These are phyloP conservation scores for Turnera subulata DNA, from an alignment of 345 rosid species.

Conservation along the genomic window DNA sequence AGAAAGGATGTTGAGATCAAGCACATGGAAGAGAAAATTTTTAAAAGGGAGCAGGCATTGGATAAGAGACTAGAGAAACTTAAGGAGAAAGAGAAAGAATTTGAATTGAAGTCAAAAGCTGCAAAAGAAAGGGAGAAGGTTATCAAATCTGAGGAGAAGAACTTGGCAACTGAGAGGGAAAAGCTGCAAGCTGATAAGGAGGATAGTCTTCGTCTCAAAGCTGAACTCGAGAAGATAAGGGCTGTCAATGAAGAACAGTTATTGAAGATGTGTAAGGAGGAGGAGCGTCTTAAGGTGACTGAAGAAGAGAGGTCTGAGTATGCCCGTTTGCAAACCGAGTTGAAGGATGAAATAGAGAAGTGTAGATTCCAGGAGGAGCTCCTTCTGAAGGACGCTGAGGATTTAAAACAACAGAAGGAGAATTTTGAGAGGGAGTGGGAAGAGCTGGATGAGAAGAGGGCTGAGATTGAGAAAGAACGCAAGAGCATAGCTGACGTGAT, in stretches of 20 bases:
- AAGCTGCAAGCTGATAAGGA: constrained; percentile 52
- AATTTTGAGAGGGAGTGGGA: constrained; percentile 96
- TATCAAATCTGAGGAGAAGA: constrained; percentile 54
- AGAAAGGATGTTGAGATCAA: constrained; percentile 79
- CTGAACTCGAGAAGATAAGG: constrained; percentile 63
- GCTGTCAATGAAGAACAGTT: constrained; percentile 60
- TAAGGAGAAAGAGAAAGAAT: constrained; percentile 72
- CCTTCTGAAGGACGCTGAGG: constrained; percentile 80
- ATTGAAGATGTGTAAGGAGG: constrained; percentile 54
- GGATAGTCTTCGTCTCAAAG: constrained; percentile 43
- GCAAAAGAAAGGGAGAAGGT: constrained; percentile 70
- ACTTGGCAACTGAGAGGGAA: constrained; percentile 54
- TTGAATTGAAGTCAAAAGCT: constrained; percentile 53
- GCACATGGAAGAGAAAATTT: constrained; percentile 78
- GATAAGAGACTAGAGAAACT: constrained; percentile 67
- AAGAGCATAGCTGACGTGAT: constrained; percentile 43
- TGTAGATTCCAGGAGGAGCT: constrained; percentile 68
- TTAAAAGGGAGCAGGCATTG: constrained; percentile 68
- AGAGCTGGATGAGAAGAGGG: constrained; percentile 74
- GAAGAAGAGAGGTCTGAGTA: constrained; percentile 79
- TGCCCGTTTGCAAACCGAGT: constrained; percentile 66
- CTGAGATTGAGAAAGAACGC: constrained; percentile 48
- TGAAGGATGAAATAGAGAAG: constrained; percentile 71
- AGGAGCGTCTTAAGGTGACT: constrained; percentile 52
- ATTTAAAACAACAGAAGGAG: constrained; percentile 76